Conservation (phyloP, 345 rosid species). For the Eutrema heterophyllum region DNA sequence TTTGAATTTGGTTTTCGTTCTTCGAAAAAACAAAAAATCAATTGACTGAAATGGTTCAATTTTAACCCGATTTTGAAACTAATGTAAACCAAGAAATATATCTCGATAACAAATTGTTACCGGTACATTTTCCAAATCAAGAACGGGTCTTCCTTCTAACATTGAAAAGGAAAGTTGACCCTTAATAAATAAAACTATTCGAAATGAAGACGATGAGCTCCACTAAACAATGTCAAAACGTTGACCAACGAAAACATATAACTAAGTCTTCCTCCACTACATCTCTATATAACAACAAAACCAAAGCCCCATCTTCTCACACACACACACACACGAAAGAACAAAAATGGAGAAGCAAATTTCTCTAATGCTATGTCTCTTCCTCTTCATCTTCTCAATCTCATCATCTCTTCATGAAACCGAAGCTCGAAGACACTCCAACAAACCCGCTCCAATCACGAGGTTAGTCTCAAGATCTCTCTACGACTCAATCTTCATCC, state of each 20-base stretch:
- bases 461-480: constrained; percentile 35
- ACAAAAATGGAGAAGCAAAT: constrained; percentile 22
- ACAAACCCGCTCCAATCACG: neutral
- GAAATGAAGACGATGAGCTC: constrained; percentile 4
- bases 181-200: neutral
- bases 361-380: constrained; percentile 15
- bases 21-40: neutral
- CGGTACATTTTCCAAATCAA: neutral
- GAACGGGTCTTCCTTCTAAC: constrained; percentile 3
- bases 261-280: constrained; percentile 18
- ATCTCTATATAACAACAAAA: constrained; percentile 13
- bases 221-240: constrained; percentile 24
- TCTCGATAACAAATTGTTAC: neutral
- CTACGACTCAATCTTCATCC: constrained; percentile 47
- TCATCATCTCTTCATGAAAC: constrained; percentile 18
- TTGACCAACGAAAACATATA: constrained; percentile 17
- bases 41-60: neutral
- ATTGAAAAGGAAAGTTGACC: constrained; percentile 2
- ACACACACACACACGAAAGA: neutral
- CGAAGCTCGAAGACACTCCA: constrained; percentile 31
- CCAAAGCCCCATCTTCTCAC: neutral
- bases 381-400: constrained; percentile 23
- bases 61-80: neutral
- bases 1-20: neutral
- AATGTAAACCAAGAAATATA: neutral